Percentiles rank a stretch among this genome's conserved stretches.
Evolutionary conservation across 345 rosid genomes (phyloP).

Genomic region (Erysimum cheiranthoides): DNA sequence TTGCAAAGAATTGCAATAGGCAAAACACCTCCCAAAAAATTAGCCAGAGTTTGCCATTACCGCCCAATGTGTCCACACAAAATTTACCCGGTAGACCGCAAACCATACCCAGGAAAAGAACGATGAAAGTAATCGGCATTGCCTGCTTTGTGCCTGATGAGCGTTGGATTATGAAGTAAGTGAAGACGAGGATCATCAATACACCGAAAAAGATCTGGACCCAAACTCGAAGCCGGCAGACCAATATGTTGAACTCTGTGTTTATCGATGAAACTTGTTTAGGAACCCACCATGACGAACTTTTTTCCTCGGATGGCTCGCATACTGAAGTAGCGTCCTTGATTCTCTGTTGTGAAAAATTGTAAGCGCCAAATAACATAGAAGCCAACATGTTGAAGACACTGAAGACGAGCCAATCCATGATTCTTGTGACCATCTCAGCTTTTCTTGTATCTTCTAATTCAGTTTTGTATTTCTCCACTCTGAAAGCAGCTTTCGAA

Average conservation of each 20-base stretch:
- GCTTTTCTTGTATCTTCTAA: conserved; percentile 70
- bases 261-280: conserved; percentile 58
- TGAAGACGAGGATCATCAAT: conserved; percentile 60
- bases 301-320: conserved; percentile 53
- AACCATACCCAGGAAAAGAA: conserved; percentile 64
- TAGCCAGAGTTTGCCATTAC: conserved; percentile 77
- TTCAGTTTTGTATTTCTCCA: conserved; percentile 76
- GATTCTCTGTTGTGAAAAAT: conserved; percentile 67
- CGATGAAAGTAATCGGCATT: conserved; percentile 74
- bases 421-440: conserved; percentile 67
- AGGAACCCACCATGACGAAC: conserved; percentile 79
- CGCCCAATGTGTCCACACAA: conserved; percentile 86
- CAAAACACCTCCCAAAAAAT: conserved; percentile 75
- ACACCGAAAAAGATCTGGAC: conserved; percentile 71
- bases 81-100: conserved; percentile 84
- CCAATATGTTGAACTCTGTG: conserved; percentile 52
- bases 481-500: conserved; percentile 69
- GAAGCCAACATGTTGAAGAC: conserved; percentile 63
- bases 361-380: conserved; percentile 67
- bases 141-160: conserved; percentile 60
- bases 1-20: conserved; percentile 66
- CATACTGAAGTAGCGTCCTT: conserved; percentile 76
- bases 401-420: conserved; percentile 83
- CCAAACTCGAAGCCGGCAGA: conserved; percentile 67
- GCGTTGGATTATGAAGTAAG: conserved; percentile 70